Percentiles rank a stretch among this genome's conserved stretches.
These are phyloP conservation scores for Coniochaeta ligniaria DNA, from an alignment of 2,329 filamentous ascomycete genomes.

Conservation along the genomic window DNA sequence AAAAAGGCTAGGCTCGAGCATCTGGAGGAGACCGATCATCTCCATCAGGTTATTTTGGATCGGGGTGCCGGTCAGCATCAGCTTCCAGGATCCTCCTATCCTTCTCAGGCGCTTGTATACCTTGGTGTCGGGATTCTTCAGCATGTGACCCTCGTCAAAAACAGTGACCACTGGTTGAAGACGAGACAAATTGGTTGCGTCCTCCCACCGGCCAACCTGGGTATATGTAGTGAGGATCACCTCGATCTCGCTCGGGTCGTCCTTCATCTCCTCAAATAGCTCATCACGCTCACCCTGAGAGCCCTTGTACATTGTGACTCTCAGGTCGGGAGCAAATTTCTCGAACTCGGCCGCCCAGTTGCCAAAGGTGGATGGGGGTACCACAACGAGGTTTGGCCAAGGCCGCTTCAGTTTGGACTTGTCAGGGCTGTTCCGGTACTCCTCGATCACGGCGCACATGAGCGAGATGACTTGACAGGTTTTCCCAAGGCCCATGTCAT, in stretches of 20 bases:
- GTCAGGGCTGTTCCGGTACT: slow-evolving; percentile 30
- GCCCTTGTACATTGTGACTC: slow-evolving; percentile 65
- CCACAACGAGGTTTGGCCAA: slow-evolving; percentile 77
- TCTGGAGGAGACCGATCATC: slow-evolving; percentile 82
- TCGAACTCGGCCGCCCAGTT: slow-evolving; percentile 93
- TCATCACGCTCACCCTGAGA: slow-evolving; percentile 58
- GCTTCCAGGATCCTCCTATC: slow-evolving; percentile 73
- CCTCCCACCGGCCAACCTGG: slow-evolving; percentile 46
- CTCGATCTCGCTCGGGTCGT: slow-evolving; percentile 57
- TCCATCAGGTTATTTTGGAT: slow-evolving; percentile 93
- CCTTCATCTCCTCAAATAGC: slow-evolving; percentile 59
- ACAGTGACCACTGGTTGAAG: slow-evolving; percentile 52
- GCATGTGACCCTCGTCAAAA: slow-evolving; percentile 89
- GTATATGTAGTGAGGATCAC: slow-evolving; percentile 54
- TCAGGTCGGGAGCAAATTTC: slow-evolving; percentile 72
- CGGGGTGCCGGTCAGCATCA: slow-evolving; percentile 85
- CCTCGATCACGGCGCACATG: slow-evolving; percentile 73
- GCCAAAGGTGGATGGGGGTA: slow-evolving; percentile 87
- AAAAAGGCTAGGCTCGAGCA: slow-evolving; percentile 86
- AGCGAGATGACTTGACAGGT: slow-evolving; percentile 95
- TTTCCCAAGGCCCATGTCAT: slow-evolving; percentile 96
- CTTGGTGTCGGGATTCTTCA: slow-evolving; percentile 82
- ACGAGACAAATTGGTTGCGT: slow-evolving; percentile 41
- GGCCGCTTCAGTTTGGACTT: slow-evolving; percentile 28
- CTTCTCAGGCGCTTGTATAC: slow-evolving; percentile 72